Conservation (phyloP, 176 grass and related monocot species). For the Zea mays region DNA sequence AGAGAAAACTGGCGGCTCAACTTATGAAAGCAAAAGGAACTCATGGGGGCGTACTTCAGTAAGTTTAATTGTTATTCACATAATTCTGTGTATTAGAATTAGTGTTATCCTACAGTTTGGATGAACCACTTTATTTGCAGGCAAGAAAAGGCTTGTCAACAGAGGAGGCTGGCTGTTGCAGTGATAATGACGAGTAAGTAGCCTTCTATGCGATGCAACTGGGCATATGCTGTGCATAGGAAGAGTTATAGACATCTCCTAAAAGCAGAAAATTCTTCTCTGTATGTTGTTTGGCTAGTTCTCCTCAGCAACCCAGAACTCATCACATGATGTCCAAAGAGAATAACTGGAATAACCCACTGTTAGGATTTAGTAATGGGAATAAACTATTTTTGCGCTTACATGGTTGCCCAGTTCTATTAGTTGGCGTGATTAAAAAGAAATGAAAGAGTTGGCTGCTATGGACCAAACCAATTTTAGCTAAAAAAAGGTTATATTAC, state of each 20-base stretch:
- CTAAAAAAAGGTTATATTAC: constrained; percentile 7
- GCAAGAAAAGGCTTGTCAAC: constrained; percentile 80
- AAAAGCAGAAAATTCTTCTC: constrained; percentile 19
- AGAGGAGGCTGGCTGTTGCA: constrained; percentile 59
- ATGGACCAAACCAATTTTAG: constrained; percentile 9
- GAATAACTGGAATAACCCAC: background rate
- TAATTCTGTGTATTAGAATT: constrained; percentile 35
- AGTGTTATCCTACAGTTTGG: constrained; percentile 35
- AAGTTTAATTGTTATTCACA: constrained; percentile 43
- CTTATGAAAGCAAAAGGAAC: constrained; percentile 41
- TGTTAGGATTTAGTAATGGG: constrained; percentile 1
- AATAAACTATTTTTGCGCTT: background rate
- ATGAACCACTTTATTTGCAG: constrained; percentile 51
- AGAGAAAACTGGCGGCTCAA: constrained; percentile 35
- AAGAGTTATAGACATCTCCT: constrained; percentile 24
- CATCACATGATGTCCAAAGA: background rate
- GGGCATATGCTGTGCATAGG: constrained; percentile 22
- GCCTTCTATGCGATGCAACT: constrained; percentile 23
- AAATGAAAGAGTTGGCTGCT: background rate
- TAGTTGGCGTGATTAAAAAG: constrained; percentile 1
- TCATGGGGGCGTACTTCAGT: constrained; percentile 84
- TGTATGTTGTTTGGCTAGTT: background rate
- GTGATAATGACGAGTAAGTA: constrained; percentile 78
- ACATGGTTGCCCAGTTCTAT: background rate
- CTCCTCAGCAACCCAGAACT: constrained; percentile 12